Evolutionary conservation across 2,329 filamentous ascomycete genomes (phyloP).

Genomic region (Tricladium varicosporioides): DNA sequence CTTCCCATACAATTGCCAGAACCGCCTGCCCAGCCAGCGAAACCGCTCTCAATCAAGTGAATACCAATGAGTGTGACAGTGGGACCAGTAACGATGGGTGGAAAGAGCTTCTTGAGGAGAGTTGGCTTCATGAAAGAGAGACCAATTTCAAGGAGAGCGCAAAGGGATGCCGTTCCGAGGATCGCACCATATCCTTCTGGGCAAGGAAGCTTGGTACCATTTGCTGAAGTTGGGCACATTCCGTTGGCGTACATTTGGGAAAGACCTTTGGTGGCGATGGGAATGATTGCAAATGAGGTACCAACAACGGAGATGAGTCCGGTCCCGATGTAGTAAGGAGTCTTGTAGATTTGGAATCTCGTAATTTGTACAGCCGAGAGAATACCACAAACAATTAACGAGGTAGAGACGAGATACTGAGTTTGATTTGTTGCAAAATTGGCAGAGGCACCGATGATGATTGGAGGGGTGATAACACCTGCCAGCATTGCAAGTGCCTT

Average conservation of each 20-base stretch:
- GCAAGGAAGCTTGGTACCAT: constrained; percentile 67
- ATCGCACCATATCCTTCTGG: constrained; percentile 74
- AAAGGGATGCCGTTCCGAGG: constrained; percentile 67
- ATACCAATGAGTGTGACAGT: constrained; percentile 74
- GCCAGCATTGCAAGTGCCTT: constrained; percentile 66
- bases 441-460: constrained; percentile 62
- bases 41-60: constrained; percentile 67
- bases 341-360: constrained; percentile 68
- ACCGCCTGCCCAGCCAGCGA: constrained; percentile 77
- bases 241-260: constrained; percentile 76
- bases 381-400: constrained; percentile 72
- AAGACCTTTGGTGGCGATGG: constrained; percentile 69
- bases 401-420: constrained; percentile 62
- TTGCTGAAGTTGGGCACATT: constrained; percentile 48
- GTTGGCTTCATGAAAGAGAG: constrained; percentile 72
- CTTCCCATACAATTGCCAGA: constrained; percentile 54
- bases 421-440: constrained; percentile 57
- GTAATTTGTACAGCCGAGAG: constrained; percentile 76
- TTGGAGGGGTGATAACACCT: constrained; percentile 69
- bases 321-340: constrained; percentile 73
- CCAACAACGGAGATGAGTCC: constrained; percentile 78
- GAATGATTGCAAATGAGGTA: constrained; percentile 74
- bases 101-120: constrained; percentile 69
- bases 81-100: constrained; percentile 74
- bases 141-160: constrained; percentile 65